Conservation (phyloP, 306 rosid genomes). For the Hylodesmum podocarpum region DNA sequence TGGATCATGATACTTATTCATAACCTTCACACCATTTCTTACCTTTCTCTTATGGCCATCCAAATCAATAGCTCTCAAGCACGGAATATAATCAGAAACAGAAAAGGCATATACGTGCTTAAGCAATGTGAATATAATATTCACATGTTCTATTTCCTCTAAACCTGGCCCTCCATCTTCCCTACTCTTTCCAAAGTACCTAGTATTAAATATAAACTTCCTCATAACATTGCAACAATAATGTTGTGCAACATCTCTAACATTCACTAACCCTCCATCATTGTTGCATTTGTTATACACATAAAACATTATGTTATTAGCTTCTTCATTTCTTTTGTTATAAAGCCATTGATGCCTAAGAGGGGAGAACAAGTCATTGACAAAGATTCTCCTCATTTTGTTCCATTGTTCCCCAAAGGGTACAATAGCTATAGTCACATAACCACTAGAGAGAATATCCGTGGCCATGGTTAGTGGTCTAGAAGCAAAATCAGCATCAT, state of each 20-base stretch:
- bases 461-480: constrained; percentile 25
- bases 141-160: constrained; percentile 36
- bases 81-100: too few relatives aligned
- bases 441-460: constrained; percentile 22
- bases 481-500: constrained; percentile 34
- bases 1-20: too few relatives aligned
- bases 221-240: constrained; percentile 32
- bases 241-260: constrained; percentile 25
- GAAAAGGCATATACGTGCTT: too few relatives aligned
- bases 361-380: neutral
- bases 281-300: constrained; percentile 11
- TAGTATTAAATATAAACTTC: constrained; percentile 33
- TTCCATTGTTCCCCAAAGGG: constrained; percentile 28
- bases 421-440: neutral
- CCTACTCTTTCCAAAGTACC: constrained; percentile 40
- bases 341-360: constrained; percentile 3
- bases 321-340: constrained; percentile 26
- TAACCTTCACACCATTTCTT: too few relatives aligned
- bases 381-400: constrained; percentile 32
- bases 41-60: too few relatives aligned
- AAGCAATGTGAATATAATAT: neutral
- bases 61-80: too few relatives aligned
- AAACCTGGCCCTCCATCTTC: constrained; percentile 19
- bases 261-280: neutral
- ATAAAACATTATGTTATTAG: constrained; percentile 30